Base-by-base conservation (phyloP, 108 stramenopile species). In the Cyclotella baltica region DNA sequence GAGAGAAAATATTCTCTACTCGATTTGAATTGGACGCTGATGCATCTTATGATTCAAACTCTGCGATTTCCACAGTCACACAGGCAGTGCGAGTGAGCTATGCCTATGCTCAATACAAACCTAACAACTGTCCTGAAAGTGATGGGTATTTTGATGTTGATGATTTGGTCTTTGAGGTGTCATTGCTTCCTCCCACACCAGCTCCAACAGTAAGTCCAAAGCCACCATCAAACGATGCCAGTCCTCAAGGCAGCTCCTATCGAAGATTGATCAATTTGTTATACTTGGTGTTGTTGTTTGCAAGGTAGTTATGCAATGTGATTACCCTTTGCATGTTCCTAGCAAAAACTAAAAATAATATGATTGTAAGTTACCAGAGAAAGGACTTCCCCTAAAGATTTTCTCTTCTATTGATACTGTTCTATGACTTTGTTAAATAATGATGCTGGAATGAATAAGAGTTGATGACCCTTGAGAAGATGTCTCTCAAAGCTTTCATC, bases 51-150 rank as follows among this genome's bases (percentile, higher is more conserved):
- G 35, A 22, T 25, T 20, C 59, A 13, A 22, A 11, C 28, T 47
- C 58, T 29, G 13, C 58, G 5, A 34, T 27, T 29, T 11, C 34
- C 16, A 61, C 40, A 31, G 43, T 62, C 0, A 47, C 23, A 37
- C 56, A 61, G 56, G 71, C 71, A n/a, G 36, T 72, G 30, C 58
- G 71, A 25, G 71, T 72, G 1, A 61, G 30, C 35, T 72, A 50
- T 61, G 43, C 27, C 23, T 72, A 62, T 31, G 27, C 50, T 18
- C 67, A 68, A n/a, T 68, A 52, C 51, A 68, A 68, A 16, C 29
- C 31, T 3, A 61, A 55, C 9, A n/a, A 22, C 13, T 72, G 61
- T 50, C 57, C 71, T 4, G 46, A 61, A 2, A 19, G 31, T 47
- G 18, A 15, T 13, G 22, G 37, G 13, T 72, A 72, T 29, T 18